Evolutionary conservation across 1,139 yeast genomes (phyloP).

Genomic region (Debaryomycetaceae sp.): DNA sequence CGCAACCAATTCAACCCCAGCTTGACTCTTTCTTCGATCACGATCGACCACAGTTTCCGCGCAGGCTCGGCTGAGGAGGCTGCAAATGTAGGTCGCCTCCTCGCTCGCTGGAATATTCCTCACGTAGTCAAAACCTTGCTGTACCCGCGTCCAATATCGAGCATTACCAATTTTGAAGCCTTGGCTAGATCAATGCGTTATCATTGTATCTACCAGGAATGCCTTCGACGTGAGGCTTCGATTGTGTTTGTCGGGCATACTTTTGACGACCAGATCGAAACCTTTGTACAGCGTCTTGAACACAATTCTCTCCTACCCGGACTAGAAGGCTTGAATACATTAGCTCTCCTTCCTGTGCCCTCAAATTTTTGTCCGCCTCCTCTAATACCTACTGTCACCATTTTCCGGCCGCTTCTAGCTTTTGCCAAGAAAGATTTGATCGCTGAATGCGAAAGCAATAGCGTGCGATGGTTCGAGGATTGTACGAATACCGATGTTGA

Average conservation of each 20-base stretch:
- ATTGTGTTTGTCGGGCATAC: conserved; percentile 56
- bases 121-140: conserved; percentile 27
- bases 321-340: conserved; percentile 27
- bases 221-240: conserved; percentile 15
- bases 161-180: conserved; percentile 38
- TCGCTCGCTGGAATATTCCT: conserved; percentile 26
- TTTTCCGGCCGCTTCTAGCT: conserved; percentile 45
- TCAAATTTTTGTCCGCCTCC: conserved; percentile 2
- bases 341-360: conserved; percentile 17
- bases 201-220: conserved; percentile 24
- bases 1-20: conserved; percentile 12
- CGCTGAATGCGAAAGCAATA: conserved; percentile 29
- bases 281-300: conserved; percentile 46
- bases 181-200: conserved; percentile 48
- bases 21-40: conserved; percentile 34
- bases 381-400: conserved; percentile 1
- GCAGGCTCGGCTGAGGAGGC: conserved; percentile 41
- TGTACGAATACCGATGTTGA: conserved; percentile 43
- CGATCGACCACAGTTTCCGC: conserved; percentile 51
- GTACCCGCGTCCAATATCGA: conserved; percentile 16
- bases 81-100: conserved; percentile 19
- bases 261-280: conserved; percentile 62
- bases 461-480: conserved; percentile 59
- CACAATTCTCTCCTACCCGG: conserved; percentile 53
- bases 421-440: conserved; percentile 34